Evolutionary conservation across 1,284 basidiomycete genomes (phyloP), one percentile per base, ranked within the genome.

Genomic region (Stygiomarasmius scandens): DNA sequence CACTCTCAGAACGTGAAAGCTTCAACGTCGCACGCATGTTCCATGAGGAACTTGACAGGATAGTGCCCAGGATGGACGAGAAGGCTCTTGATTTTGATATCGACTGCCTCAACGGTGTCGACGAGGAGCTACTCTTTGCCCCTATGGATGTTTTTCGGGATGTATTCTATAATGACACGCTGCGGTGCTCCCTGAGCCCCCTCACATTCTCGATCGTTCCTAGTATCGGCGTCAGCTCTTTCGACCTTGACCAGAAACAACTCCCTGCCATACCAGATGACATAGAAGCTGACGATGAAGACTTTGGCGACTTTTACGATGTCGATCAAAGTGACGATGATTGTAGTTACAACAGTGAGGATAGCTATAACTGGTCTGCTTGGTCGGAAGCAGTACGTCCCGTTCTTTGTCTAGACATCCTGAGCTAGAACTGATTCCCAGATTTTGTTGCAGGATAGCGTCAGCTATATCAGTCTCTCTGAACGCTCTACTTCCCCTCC

Each of bases 51-150:
- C 38, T 49, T 25, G 25, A 16, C 14, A 25, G 43, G 11, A 48
- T 47, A 16, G 34, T 36, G 36, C 43, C 29, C 27, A 32, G 23
- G 6, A 24, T 51, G 22, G 46, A 48, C 3, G 58, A 59, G 19
- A 43, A 3, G 23, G 24, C n/a, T 2, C 25, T 47, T 22, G 29
- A 27, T 45, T 4, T 50, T 23, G 38, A 51, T 44, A 16, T 27
- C 10, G 48, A 54, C 46, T 52, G 58, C 24, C 27, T 49, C 8
- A 11, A 49, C 16, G 54, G 29, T 23, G 36, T 56, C 10, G 55
- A 49, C 11, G 41, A 52, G 46, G 38, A 56, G 14, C 38, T 54
- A 4, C 23, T 46, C 8, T n/a, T 50, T 14, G 41, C 46, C 5
- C 50, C 55, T 25, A 25, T 50, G n/a, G 47, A 53, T 11, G 24